Evolutionary conservation across 148 eudicot species (phyloP).

Genomic region (Talinum fruticosum): DNA sequence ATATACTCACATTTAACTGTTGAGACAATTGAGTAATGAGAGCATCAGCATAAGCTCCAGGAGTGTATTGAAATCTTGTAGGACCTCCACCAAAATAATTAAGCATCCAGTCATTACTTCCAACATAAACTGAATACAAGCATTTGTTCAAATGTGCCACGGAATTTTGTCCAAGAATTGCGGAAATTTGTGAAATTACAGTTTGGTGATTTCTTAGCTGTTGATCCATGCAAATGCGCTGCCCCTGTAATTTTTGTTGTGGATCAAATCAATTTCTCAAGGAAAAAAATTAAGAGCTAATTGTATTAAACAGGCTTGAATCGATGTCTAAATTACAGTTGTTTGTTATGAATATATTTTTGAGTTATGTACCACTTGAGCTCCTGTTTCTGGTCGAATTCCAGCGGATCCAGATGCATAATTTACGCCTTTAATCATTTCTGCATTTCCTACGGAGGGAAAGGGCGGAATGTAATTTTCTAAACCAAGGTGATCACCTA

Average conservation of each 20-base stretch:
- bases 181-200: constrained; percentile 23
- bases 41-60: constrained; percentile 25
- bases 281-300: neutral
- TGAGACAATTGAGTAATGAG: constrained; percentile 28
- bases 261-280: no score
- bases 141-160: constrained; percentile 22
- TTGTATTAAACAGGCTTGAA: neutral
- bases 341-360: no score
- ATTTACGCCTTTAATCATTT: constrained; percentile 29
- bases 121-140: constrained; percentile 37
- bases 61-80: constrained; percentile 9
- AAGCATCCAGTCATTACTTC: constrained; percentile 43
- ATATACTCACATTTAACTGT: constrained; percentile 26
- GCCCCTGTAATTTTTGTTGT: constrained; percentile 22
- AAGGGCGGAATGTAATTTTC: constrained; percentile 34
- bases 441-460: constrained; percentile 12
- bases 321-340: no score
- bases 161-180: constrained; percentile 14
- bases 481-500: constrained; percentile 39
- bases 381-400: constrained; percentile 34
- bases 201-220: constrained; percentile 25
- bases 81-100: constrained; percentile 26
- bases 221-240: constrained; percentile 30
- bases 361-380: constrained; percentile 42
- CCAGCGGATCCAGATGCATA: constrained; percentile 43